Conservation (phyloP, 1,284 basidiomycete species). For the Veloboletus limbatus region DNA sequence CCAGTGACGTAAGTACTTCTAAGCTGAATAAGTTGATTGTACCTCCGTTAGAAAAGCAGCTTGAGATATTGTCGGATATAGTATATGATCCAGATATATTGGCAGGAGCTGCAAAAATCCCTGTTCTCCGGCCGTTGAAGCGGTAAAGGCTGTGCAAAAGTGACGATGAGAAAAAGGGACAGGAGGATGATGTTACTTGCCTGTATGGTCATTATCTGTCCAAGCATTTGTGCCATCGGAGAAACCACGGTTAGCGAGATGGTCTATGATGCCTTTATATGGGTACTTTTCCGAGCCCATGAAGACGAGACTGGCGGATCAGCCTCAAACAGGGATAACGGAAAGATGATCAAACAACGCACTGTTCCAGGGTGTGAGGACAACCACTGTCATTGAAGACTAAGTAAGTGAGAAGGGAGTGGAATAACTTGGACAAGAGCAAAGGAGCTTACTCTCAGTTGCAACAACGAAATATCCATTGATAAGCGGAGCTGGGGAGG, state of each 20-base stretch:
- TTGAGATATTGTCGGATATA: slow-evolving; percentile 93
- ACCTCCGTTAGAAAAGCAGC: slow-evolving; percentile 93
- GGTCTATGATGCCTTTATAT: slow-evolving; percentile 96
- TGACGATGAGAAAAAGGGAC: background rate
- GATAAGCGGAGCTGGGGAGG: slow-evolving; percentile 71
- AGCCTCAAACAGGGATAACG: slow-evolving; percentile 1
- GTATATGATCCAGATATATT: slow-evolving; percentile 95
- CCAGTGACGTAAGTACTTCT: background rate
- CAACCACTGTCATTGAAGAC: slow-evolving; percentile 93
- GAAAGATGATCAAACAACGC: slow-evolving; percentile 27
- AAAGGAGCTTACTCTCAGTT: slow-evolving; percentile 75
- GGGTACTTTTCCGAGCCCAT: slow-evolving; percentile 95
- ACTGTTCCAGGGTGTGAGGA: slow-evolving; percentile 95
- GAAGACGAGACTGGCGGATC: slow-evolving; percentile 70
- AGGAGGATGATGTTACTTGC: slow-evolving; percentile 3
- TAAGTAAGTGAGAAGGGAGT: slow-evolving; percentile 32
- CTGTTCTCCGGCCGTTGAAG: slow-evolving; percentile 95
- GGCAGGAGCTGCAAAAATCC: slow-evolving; percentile 95
- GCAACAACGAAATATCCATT: slow-evolving; percentile 92
- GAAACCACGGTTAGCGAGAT: slow-evolving; percentile 95
- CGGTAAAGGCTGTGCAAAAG: slow-evolving; percentile 71
- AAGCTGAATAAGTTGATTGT: slow-evolving; percentile 10
- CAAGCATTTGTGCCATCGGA: slow-evolving; percentile 89
- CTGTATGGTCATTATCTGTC: slow-evolving; percentile 84
- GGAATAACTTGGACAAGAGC: background rate